phyloP scores from a whole-genome alignment of 1,139 yeast species.

The Debaryomycetaceae sp. region DNA sequence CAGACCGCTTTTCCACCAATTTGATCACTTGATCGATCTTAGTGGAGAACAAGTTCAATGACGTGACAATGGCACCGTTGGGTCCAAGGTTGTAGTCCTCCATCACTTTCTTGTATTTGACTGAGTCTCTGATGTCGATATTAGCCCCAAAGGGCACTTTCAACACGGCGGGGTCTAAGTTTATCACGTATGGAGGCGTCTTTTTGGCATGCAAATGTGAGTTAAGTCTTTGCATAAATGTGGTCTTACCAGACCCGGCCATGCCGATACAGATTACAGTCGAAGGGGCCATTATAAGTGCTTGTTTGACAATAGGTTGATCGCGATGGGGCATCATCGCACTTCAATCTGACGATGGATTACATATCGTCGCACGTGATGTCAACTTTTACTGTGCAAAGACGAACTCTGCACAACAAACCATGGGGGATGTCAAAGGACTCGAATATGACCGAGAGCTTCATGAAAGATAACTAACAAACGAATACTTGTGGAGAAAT shows the following conservation, averaged over 20 bases:
- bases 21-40: slow-evolving; percentile 93
- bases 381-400: too few relatives aligned
- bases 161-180: slow-evolving; percentile 93
- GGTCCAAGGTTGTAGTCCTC: slow-evolving; percentile 91
- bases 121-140: slow-evolving; percentile 94
- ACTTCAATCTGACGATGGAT: too few relatives aligned
- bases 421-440: too few relatives aligned
- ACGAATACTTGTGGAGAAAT: too few relatives aligned
- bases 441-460: too few relatives aligned
- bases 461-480: too few relatives aligned
- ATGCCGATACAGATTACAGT: slow-evolving; percentile 86
- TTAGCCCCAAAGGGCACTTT: slow-evolving; percentile 91
- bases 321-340: too few relatives aligned
- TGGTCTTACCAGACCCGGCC: slow-evolving; percentile 98
- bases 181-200: slow-evolving; percentile 83
- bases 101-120: slow-evolving; percentile 95
- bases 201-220: slow-evolving; percentile 75
- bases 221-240: slow-evolving; percentile 92
- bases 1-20: slow-evolving; percentile 77
- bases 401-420: too few relatives aligned
- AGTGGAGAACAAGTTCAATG: slow-evolving; percentile 85
- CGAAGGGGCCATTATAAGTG: slow-evolving; percentile 50
- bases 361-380: too few relatives aligned
- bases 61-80: slow-evolving; percentile 96
- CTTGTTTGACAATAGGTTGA: too few relatives aligned